These are phyloP conservation scores for Tricholoma hemisulphureum DNA, from an alignment of 768 basidiomycete genomes.

Conservation along the genomic window DNA sequence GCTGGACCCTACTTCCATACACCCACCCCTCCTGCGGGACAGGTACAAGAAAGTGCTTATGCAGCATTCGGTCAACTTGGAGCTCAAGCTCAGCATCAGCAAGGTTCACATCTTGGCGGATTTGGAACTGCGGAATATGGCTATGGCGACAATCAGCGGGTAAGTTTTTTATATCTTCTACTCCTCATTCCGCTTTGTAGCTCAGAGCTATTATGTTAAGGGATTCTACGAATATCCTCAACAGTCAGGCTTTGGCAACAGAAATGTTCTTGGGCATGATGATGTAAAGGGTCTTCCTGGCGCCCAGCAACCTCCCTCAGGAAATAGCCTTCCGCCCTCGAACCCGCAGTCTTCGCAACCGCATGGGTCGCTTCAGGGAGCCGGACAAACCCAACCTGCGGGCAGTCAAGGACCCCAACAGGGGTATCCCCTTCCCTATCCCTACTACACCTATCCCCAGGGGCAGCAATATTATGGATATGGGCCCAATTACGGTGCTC, in stretches of 20 bases:
- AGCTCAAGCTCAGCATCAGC: conserved; percentile 58
- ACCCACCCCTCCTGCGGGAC: conserved; percentile 69
- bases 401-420: conserved; percentile 65
- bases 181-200: conserved; percentile 14
- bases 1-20: conserved; percentile 70
- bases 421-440: conserved; percentile 59
- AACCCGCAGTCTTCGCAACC: conserved; percentile 56
- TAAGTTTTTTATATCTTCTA: conserved; percentile 32
- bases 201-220: conserved; percentile 30
- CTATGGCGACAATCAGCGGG: conserved; percentile 66
- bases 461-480: conserved; percentile 78
- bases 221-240: conserved; percentile 78
- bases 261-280: conserved; percentile 68
- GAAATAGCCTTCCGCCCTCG: conserved; percentile 50
- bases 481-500: conserved; percentile 43
- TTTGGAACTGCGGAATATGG: conserved; percentile 67
- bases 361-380: conserved; percentile 47
- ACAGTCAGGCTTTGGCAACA: conserved; percentile 60
- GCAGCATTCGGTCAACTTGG: conserved; percentile 65
- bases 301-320: conserved; percentile 54
- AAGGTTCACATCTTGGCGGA: conserved; percentile 51
- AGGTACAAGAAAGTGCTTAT: conserved; percentile 62
- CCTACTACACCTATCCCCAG: conserved; percentile 67
- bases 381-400: conserved; percentile 58
- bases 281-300: conserved; percentile 71